These are phyloP conservation scores for Symmetrospora coprosmae DNA, from an alignment of 768 basidiomycete genomes.

Conservation along the genomic window DNA sequence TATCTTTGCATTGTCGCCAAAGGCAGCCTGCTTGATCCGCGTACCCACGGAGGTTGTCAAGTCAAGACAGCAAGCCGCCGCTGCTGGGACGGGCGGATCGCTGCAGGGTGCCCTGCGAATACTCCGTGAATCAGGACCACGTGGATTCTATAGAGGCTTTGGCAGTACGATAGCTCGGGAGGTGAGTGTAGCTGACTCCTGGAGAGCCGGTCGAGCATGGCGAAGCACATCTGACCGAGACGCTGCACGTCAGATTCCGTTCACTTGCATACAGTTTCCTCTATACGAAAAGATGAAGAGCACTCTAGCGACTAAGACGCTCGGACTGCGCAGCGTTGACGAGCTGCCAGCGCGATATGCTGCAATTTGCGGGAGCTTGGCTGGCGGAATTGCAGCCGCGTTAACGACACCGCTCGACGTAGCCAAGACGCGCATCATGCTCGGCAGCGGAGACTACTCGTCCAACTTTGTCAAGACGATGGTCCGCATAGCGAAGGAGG, in stretches of 20 bases:
- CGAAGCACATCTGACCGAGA: too few relatives aligned
- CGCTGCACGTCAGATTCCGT: slow-evolving; percentile 91
- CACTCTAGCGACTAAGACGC: slow-evolving; percentile 43
- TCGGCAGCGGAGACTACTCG: slow-evolving; percentile 38
- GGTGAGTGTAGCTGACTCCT: slow-evolving; percentile 43
- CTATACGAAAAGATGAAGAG: slow-evolving; percentile 77
- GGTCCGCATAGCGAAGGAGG: slow-evolving; percentile 51
- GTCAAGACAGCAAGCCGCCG: slow-evolving; percentile 73
- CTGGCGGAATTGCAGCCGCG: slow-evolving; percentile 78
- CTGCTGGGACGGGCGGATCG: slow-evolving; percentile 45
- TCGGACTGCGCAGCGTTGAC: slow-evolving; percentile 44
- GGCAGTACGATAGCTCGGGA: slow-evolving; percentile 60
- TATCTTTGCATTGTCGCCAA: neutral
- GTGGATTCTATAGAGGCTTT: slow-evolving; percentile 79
- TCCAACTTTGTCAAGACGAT: slow-evolving; percentile 41
- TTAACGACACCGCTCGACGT: slow-evolving; percentile 91
- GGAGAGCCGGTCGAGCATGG: too few relatives aligned
- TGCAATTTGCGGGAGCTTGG: slow-evolving; percentile 74
- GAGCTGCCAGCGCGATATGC: slow-evolving; percentile 42
- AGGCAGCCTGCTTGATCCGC: slow-evolving; percentile 69
- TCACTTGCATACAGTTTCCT: slow-evolving; percentile 90
- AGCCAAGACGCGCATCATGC: slow-evolving; percentile 91
- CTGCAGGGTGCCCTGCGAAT: slow-evolving; percentile 36
- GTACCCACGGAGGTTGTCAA: slow-evolving; percentile 96
- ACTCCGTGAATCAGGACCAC: slow-evolving; percentile 48